Evolutionary conservation across 768 basidiomycete genomes (phyloP).

Genomic region (Mycena olivaceomarginata): DNA sequence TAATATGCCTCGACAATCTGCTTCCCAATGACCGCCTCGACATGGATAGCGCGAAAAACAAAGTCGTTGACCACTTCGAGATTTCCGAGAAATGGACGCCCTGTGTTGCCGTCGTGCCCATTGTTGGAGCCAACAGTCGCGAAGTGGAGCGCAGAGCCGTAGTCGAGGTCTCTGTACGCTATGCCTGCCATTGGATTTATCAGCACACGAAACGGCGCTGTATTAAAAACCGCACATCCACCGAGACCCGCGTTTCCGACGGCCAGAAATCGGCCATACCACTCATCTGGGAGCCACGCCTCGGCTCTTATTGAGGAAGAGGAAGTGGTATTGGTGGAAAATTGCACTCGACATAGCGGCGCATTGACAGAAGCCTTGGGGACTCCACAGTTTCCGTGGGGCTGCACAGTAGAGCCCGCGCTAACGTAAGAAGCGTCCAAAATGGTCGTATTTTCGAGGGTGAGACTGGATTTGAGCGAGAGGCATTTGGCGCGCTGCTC

Average conservation of each 20-base stretch:
- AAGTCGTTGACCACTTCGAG: constrained; percentile 51
- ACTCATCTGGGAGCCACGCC: constrained; percentile 43
- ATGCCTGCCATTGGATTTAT: constrained; percentile 6
- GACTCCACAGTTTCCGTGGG: constrained; percentile 17
- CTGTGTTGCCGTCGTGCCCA: constrained; percentile 48
- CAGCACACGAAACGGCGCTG: too few species aligned
- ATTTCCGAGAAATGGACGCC: constrained; percentile 30
- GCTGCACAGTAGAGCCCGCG: constrained; percentile 5
- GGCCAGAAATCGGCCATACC: constrained; percentile 40
- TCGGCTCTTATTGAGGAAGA: constrained; percentile 35
- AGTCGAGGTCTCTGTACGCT: constrained; percentile 30
- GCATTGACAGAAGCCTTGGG: constrained; percentile 1
- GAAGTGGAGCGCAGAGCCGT: constrained; percentile 46
- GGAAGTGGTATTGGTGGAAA: constrained; percentile 16
- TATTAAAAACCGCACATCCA: constrained; percentile 35
- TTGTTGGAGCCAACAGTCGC: constrained; percentile 49
- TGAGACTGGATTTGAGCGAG: constrained; percentile 30
- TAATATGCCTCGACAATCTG: constrained; percentile 49
- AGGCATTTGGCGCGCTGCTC: constrained; percentile 22
- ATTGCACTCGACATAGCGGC: constrained; percentile 37
- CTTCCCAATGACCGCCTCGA: constrained; percentile 47
- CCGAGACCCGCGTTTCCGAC: constrained; percentile 43
- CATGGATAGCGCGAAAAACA: constrained; percentile 49
- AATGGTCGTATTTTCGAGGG: constrained; percentile 38
- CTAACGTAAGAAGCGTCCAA: constrained; percentile 20